Conservation (phyloP, 2,329 filamentous ascomycete genomes). For the Fusarium praegraminearum region DNA sequence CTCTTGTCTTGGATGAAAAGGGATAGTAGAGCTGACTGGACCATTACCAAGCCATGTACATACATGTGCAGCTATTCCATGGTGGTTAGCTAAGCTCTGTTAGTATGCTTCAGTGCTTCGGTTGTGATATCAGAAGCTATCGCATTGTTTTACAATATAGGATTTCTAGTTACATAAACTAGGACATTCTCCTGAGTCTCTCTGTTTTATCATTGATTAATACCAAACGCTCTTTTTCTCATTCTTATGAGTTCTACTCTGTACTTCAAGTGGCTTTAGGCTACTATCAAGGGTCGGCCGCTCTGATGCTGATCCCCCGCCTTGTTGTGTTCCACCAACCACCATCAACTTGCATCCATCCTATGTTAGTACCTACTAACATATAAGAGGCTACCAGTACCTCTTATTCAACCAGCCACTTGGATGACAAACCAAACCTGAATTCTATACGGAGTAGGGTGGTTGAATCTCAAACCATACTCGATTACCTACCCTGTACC, state of each 20-base stretch:
- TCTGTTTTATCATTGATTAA: background rate
- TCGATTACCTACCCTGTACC: background rate
- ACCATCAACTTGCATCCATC: background rate
- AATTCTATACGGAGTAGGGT: background rate
- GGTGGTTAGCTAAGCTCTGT: slow-evolving; percentile 9
- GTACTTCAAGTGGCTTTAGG: slow-evolving; percentile 12
- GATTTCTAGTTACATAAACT: background rate
- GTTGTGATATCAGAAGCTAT: background rate
- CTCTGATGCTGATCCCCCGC: slow-evolving; percentile 20
- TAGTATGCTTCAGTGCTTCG: background rate
- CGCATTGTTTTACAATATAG: background rate
- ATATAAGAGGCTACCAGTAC: background rate
- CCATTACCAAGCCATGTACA: slow-evolving; percentile 39
- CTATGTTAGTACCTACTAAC: background rate
- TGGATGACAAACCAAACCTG: background rate
- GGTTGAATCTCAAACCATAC: background rate
- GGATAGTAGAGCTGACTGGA: slow-evolving; percentile 44
- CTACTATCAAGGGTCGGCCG: slow-evolving; percentile 34
- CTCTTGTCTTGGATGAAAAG: slow-evolving; percentile 13
- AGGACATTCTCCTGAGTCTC: background rate
- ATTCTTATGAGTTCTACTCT: background rate
- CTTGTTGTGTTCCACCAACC: slow-evolving; percentile 21
- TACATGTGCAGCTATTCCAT: slow-evolving; percentile 23
- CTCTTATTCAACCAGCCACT: background rate
- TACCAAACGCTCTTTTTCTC: background rate